Conservation (phyloP, 164 flowering plant species). For the Paratinospora sagittata region DNA sequence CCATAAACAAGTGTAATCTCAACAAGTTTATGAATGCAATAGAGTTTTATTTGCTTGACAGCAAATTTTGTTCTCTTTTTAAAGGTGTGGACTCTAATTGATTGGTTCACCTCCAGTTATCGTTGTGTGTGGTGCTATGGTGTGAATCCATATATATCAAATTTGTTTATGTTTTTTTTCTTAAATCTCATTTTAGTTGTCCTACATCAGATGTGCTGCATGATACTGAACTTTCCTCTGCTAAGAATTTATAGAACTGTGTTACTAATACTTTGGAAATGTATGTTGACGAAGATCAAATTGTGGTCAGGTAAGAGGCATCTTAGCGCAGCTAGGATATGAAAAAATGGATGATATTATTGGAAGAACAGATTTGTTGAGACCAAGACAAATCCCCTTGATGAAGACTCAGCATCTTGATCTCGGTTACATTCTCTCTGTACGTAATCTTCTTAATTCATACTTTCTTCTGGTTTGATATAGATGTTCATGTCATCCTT, state of each 20-base stretch:
- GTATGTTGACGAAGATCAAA: background rate
- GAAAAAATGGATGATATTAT: conserved; percentile 86
- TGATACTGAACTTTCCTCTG: too few relatives aligned
- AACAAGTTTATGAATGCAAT: background rate
- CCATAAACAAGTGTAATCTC: background rate
- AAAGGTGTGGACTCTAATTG: too few relatives aligned
- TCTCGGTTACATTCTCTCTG: conserved; percentile 76
- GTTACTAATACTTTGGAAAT: too few relatives aligned
- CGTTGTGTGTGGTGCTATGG: too few relatives aligned
- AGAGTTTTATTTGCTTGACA: background rate
- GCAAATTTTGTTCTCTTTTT: background rate
- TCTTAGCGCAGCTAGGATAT: conserved; percentile 87
- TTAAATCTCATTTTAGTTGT: too few relatives aligned
- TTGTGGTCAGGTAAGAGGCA: conserved; percentile 76
- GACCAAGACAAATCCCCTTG: conserved; percentile 68
- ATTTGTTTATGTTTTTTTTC: too few relatives aligned
- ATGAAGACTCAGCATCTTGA: conserved; percentile 96
- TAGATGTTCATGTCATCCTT: background rate
- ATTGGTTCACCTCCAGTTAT: too few relatives aligned
- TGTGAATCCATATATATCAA: too few relatives aligned
- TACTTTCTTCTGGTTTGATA: background rate
- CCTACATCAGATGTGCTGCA: too few relatives aligned
- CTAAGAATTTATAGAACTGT: too few relatives aligned
- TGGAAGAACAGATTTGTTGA: conserved; percentile 77
- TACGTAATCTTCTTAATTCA: conserved; percentile 26